A percentile compares a stretch with the other conserved stretches of the same genome.
Evolutionary conservation across 768 basidiomycete genomes (phyloP).

Genomic region (Cyathus striatus): DNA sequence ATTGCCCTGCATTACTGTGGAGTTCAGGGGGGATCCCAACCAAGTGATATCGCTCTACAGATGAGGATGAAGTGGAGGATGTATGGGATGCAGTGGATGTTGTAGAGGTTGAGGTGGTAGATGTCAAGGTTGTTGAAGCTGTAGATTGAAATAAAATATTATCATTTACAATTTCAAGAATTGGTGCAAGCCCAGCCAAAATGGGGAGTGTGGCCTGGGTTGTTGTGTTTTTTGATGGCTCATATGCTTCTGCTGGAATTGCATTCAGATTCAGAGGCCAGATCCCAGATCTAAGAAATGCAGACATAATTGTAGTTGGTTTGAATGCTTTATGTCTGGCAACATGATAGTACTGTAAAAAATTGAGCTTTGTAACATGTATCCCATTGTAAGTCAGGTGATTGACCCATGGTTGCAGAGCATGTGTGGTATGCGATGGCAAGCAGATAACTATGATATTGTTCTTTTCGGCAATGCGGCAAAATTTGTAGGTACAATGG

Average conservation of each 20-base stretch:
- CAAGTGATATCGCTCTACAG: conserved; percentile 1
- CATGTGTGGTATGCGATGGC: conserved; percentile 30
- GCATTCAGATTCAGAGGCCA: conserved; percentile 17
- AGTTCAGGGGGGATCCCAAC: conserved; percentile 6
- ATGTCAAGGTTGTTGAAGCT: background rate
- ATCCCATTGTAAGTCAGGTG: conserved; percentile 5
- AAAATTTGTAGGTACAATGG: conserved; percentile 26
- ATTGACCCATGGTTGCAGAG: conserved; percentile 25
- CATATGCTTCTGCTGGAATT: conserved; percentile 13
- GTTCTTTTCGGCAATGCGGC: conserved; percentile 16
- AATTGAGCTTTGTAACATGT: conserved; percentile 21
- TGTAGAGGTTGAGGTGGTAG: conserved; percentile 1
- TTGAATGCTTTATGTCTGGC: conserved; percentile 18
- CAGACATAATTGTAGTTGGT: conserved; percentile 17
- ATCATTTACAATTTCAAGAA: conserved; percentile 2
- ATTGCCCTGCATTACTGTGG: conserved; percentile 4
- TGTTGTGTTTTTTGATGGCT: conserved; percentile 18
- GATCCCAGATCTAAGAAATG: conserved; percentile 25
- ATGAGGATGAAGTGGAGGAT: conserved; percentile 1
- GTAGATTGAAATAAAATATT: too few species aligned
- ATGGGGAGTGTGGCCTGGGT: conserved; percentile 18
- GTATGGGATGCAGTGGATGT: conserved; percentile 1
- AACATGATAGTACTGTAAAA: conserved; percentile 16
- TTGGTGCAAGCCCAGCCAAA: conserved; percentile 8
- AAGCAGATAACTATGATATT: conserved; percentile 29